Evolutionary conservation across 2,329 filamentous ascomycete species (phyloP).

Genomic region (Neofusicoccum umdonicola): DNA sequence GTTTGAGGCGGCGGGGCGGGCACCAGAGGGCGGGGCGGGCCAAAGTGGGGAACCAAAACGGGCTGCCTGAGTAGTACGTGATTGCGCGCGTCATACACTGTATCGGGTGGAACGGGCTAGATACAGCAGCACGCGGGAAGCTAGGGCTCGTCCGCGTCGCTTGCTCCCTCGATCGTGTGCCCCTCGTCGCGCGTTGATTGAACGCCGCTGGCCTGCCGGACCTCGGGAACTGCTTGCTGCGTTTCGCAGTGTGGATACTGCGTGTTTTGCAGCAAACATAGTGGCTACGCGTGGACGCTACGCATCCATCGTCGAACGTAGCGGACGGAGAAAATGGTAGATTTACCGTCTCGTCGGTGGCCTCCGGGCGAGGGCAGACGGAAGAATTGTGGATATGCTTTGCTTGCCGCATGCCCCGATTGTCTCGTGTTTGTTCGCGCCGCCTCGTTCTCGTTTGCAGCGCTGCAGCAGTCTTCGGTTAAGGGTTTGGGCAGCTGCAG

Average conservation of each 20-base stretch:
- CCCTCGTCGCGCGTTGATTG: not conserved
- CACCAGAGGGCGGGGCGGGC: too few species aligned
- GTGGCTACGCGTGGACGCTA: too few species aligned
- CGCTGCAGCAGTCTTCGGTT: not conserved
- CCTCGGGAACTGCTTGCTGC: too few species aligned
- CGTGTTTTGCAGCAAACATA: too few species aligned
- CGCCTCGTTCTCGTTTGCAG: not conserved
- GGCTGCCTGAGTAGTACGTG: too few species aligned
- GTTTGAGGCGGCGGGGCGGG: not conserved
- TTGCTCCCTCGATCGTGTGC: not conserved
- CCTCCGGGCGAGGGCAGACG: not conserved
- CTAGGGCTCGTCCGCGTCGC: not conserved
- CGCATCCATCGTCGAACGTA: not conserved
- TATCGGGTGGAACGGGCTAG: not conserved
- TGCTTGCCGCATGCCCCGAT: not conserved
- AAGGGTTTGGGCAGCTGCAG: too few species aligned
- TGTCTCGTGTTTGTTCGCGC: not conserved
- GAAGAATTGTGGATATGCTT: constrained; percentile 5
- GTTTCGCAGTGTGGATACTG: too few species aligned
- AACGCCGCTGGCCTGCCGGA: too few species aligned
- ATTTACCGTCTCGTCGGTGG: not conserved
- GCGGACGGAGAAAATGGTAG: not conserved
- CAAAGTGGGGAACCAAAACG: not conserved
- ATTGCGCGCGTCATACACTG: not conserved
- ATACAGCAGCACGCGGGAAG: not conserved